Evolutionary conservation across 139 green algal genomes (phyloP).

Genomic region (Diplosphaera chodatii): DNA sequence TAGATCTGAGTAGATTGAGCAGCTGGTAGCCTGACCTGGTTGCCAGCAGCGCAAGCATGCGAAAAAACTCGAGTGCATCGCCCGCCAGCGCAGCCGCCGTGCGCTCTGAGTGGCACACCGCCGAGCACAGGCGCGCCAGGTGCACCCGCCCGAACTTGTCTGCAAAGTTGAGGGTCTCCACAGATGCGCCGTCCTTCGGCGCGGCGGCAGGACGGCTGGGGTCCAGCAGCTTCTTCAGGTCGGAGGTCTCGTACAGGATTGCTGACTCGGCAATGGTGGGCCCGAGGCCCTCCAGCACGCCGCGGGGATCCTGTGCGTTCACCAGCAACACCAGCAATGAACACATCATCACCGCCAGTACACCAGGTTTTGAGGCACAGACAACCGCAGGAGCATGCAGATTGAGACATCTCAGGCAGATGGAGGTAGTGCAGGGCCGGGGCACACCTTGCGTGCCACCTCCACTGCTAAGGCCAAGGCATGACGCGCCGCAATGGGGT

Average conservation of each 20-base stretch:
- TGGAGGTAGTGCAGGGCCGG: no score
- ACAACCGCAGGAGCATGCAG: no score
- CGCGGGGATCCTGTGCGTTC: conserved; percentile 11
- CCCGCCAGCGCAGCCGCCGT: conserved; percentile 16
- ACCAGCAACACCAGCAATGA: not conserved
- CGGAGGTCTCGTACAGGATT: conserved; percentile 24
- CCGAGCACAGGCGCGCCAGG: conserved; percentile 58
- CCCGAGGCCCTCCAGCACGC: conserved; percentile 23
- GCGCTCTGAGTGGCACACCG: conserved; percentile 27
- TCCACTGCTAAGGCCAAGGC: conserved; percentile 55
- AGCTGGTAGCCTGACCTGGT: conserved; percentile 11
- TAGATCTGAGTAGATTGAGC: not conserved
- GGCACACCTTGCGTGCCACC: conserved; percentile 34
- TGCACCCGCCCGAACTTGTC: conserved; percentile 67
- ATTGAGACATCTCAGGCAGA: no score
- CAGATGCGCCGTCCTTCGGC: not conserved
- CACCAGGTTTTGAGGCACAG: no score
- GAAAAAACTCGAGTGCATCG: conserved; percentile 30
- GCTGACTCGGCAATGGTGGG: conserved; percentile 11
- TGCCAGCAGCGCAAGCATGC: conserved; percentile 44
- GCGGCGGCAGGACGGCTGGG: not conserved
- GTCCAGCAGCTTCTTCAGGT: not conserved
- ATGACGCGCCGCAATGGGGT: conserved; percentile 61
- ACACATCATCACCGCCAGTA: no score
- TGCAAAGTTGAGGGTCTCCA: conserved; percentile 39